Conservation (phyloP, 371 early-diverging fungal genomes). For the Mycotypha africana region DNA sequence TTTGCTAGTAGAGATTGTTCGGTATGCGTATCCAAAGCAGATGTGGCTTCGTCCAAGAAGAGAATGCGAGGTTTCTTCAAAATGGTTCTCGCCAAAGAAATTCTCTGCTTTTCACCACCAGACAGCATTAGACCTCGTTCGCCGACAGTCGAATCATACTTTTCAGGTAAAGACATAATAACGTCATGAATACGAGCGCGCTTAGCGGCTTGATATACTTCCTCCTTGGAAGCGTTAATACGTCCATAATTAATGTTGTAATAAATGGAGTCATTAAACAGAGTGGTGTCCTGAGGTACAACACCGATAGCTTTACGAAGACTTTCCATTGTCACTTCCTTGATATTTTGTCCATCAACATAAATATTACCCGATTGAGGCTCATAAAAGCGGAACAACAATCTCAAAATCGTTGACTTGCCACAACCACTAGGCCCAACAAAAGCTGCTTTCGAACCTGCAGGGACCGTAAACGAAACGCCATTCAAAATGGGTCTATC, state of each 20-base stretch:
- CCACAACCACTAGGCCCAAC: slow-evolving; percentile 97
- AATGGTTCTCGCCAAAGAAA: slow-evolving; percentile 54
- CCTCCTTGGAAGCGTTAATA: slow-evolving; percentile 55
- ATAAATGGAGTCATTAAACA: slow-evolving; percentile 81
- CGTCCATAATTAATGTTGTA: slow-evolving; percentile 82
- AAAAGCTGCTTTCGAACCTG: slow-evolving; percentile 87
- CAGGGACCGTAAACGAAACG: slow-evolving; percentile 79
- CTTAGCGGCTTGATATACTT: slow-evolving; percentile 73
- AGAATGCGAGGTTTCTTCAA: slow-evolving; percentile 76
- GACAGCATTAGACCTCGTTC: slow-evolving; percentile 90
- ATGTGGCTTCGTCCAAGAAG: slow-evolving; percentile 93
- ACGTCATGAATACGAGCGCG: slow-evolving; percentile 78
- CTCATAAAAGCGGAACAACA: slow-evolving; percentile 86
- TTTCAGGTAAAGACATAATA: slow-evolving; percentile 63
- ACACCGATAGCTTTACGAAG: slow-evolving; percentile 75
- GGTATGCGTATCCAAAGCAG: slow-evolving; percentile 88
- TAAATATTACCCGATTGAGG: slow-evolving; percentile 69
- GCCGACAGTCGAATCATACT: slow-evolving; percentile 91
- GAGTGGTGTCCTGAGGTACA: slow-evolving; percentile 84
- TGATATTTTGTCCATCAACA: slow-evolving; percentile 76
- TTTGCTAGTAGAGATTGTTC: slow-evolving; percentile 78
- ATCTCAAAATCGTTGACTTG: slow-evolving; percentile 77
- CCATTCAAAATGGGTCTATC: slow-evolving; percentile 71
- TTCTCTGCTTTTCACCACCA: slow-evolving; percentile 95
- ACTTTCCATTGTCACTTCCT: slow-evolving; percentile 61